Conservation (phyloP, 2,329 filamentous ascomycete genomes). For the Pyricularia sp. region DNA sequence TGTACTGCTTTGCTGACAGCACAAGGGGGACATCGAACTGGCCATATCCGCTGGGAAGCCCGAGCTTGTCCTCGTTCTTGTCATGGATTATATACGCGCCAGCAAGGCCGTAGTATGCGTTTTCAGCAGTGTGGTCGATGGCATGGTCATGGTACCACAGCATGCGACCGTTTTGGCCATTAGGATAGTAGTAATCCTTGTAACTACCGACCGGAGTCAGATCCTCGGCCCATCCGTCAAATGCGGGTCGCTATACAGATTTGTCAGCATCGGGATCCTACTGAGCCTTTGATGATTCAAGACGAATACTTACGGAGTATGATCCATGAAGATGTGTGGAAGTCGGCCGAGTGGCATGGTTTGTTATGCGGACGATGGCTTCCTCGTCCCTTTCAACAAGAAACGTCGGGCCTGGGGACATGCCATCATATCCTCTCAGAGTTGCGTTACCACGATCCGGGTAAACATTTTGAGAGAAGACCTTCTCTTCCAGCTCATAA, state of each 20-base stretch:
- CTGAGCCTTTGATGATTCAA: no score
- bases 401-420: conserved; percentile 34
- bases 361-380: conserved; percentile 34
- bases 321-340: conserved; percentile 38
- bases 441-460: conserved; percentile 10
- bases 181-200: conserved; percentile 45
- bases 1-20: conserved; percentile 33
- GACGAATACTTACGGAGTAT: conserved; percentile 17
- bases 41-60: conserved; percentile 25
- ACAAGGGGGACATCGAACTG: conserved; percentile 33
- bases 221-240: conserved; percentile 37
- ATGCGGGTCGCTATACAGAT: conserved; percentile 20
- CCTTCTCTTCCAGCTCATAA: conserved; percentile 13
- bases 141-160: conserved; percentile 38
- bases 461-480: conserved; percentile 14
- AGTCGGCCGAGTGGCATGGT: conserved; percentile 24
- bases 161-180: conserved; percentile 31
- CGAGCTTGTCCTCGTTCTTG: conserved; percentile 26
- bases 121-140: conserved; percentile 27
- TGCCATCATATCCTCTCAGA: conserved; percentile 32
- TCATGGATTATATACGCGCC: conserved; percentile 38
- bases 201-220: conserved; percentile 29
- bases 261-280: not conserved
- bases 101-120: conserved; percentile 38
- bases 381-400: conserved; percentile 29